Evolutionary conservation across 2,329 filamentous ascomycete species (phyloP), one percentile per base, ranked within the genome.

Genomic region (Hypoxylon sp.): DNA sequence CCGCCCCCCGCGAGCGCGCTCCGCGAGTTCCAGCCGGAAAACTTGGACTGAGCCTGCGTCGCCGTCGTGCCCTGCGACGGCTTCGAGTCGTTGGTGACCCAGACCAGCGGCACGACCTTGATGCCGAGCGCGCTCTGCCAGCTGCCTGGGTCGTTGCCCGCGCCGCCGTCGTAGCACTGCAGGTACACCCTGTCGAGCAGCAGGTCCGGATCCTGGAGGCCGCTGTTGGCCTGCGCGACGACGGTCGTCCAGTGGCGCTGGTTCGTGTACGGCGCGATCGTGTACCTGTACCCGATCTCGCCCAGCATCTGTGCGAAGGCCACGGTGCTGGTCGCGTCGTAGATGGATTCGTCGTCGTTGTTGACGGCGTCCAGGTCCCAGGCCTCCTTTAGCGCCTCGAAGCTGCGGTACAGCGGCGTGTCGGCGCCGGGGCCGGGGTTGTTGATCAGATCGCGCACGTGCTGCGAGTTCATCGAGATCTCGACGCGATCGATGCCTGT

Each of bases 41-140:
- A 78, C 60, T 66, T 72, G 0, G 64, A 58, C 62, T 60, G 50
- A 3, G 77, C 77, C 59, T 77, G 74, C 4, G 72, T 69, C 15
- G 71, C 67, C 4, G 73, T 78, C 1, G 64, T 72, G 2, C 77
- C 76, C 17, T 75, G 68, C 18, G 62, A 67, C 4, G 78, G 76
- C 66, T 80, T 80, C n/a, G 76, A 74, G 59, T 79, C 78, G 53
- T 79, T 79, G 7, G 71, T 71, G 2, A 80, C 78, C 78, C 78
- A 80, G 0, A 79, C 41, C 0, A 80, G 66, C 35, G 78, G 78
- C 42, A 79, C 72, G 1, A 79, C 74, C 60, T 76, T 75, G 61
- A 77, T 70, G 2, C 75, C 74, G 0, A 80, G 68, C 1, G 58
- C 60, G 8, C 2, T 68, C 56, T 75, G 71, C 77, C 77, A 80